phyloP scores from a whole-genome alignment of 2,329 filamentous ascomycete genomes.

The Fulvia fulva region DNA sequence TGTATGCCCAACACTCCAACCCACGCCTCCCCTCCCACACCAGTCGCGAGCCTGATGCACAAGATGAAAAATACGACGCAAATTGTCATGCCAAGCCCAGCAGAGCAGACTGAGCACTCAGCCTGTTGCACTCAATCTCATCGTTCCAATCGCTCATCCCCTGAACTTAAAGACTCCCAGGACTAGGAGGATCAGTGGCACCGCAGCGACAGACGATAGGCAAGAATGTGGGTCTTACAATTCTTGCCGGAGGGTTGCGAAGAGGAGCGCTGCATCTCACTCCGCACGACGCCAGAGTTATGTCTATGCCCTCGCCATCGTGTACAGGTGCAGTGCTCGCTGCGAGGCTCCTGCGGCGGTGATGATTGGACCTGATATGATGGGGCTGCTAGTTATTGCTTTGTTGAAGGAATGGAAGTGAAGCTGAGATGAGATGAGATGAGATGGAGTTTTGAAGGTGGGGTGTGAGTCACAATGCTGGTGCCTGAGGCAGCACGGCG shows the following conservation, averaged over 20 bases:
- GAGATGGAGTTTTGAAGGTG: not conserved
- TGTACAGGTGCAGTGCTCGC: not conserved
- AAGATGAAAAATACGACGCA: not conserved
- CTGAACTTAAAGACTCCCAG: not conserved
- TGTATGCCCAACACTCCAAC: not conserved
- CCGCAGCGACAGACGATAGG: not conserved
- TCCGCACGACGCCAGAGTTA: not conserved
- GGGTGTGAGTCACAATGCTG: not conserved
- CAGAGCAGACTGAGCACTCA: not conserved
- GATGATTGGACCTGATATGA: not conserved
- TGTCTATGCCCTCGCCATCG: not conserved
- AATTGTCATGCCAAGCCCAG: not conserved
- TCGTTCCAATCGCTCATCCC: not conserved
- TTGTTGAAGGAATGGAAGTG: not conserved
- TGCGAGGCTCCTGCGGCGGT: not conserved
- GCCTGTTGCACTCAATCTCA: not conserved
- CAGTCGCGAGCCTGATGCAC: not conserved
- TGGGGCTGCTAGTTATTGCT: not conserved
- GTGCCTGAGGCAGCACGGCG: not conserved
- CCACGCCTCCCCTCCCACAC: not conserved
- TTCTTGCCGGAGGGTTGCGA: not conserved
- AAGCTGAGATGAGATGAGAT: not conserved
- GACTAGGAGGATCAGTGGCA: not conserved
- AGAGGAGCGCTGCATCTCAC: not conserved
- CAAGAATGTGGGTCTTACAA: no score